phyloP scores from a whole-genome alignment of 306 rosid genomes.

The Begonia loranthoides region DNA sequence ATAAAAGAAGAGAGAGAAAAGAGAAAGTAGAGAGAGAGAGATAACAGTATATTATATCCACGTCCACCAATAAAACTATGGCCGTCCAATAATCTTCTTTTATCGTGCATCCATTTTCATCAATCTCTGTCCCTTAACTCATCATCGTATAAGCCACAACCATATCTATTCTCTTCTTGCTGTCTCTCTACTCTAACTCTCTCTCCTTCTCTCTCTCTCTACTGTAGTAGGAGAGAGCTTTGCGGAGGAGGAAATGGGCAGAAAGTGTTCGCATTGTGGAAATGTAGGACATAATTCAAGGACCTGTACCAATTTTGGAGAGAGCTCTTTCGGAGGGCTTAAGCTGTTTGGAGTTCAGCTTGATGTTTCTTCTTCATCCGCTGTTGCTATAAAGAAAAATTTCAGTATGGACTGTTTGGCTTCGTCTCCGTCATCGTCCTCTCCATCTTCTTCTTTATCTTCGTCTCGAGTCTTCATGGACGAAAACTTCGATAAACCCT shows the following conservation, averaged over 20 bases:
- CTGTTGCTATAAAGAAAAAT: slow-evolving; percentile 48
- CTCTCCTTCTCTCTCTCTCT: slow-evolving; percentile 1
- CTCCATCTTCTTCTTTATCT: slow-evolving; percentile 34
- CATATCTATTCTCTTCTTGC: slow-evolving; percentile 17
- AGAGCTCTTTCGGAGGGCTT: slow-evolving; percentile 16
- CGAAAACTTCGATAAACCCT: slow-evolving; percentile 20
- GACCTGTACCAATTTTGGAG: slow-evolving; percentile 57
- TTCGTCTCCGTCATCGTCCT: slow-evolving; percentile 24
- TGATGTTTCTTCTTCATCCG: slow-evolving; percentile 13
- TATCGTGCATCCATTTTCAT: slow-evolving; percentile 45
- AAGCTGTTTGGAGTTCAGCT: slow-evolving; percentile 82
- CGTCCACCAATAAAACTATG: slow-evolving; percentile 22
- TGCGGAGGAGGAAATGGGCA: slow-evolving; percentile 46
- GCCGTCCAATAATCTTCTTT: slow-evolving; percentile 43
- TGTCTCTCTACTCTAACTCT: not conserved
- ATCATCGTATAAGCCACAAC: slow-evolving; percentile 48
- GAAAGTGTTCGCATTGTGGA: slow-evolving; percentile 98
- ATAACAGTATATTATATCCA: slow-evolving; percentile 16
- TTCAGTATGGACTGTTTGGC: slow-evolving; percentile 60
- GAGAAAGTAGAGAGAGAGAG: slow-evolving; percentile 1
- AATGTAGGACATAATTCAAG: slow-evolving; percentile 88
- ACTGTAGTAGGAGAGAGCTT: slow-evolving; percentile 5
- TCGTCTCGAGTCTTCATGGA: slow-evolving; percentile 29
- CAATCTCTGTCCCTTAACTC: slow-evolving; percentile 30
- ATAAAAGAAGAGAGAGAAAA: too few species aligned